These are phyloP conservation scores for Corinectria fuckeliana DNA, from an alignment of 2,329 filamentous ascomycete species.

Conservation along the genomic window DNA sequence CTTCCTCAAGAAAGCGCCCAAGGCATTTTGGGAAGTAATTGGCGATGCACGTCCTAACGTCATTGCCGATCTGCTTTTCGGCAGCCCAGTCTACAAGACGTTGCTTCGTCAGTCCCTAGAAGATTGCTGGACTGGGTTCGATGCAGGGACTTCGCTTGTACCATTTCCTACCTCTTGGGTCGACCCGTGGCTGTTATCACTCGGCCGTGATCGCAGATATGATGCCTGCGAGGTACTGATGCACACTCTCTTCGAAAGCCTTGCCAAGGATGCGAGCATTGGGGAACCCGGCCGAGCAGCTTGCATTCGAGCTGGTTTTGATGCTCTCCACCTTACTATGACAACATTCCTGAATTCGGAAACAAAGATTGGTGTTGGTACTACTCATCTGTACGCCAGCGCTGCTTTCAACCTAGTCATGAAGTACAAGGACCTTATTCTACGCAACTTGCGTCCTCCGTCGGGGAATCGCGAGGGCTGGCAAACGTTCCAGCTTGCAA, in stretches of 20 bases:
- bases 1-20: conserved; percentile 76
- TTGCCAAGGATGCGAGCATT: conserved; percentile 61
- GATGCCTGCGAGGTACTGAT: conserved; percentile 83
- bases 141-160: conserved; percentile 54
- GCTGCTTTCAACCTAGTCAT: conserved; percentile 70
- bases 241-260: conserved; percentile 73
- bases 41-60: conserved; percentile 79
- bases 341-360: conserved; percentile 60
- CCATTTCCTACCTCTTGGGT: conserved; percentile 81
- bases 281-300: conserved; percentile 64
- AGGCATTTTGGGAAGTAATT: conserved; percentile 88
- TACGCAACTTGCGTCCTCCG: conserved; percentile 44
- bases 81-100: conserved; percentile 69
- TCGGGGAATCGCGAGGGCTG: conserved; percentile 42
- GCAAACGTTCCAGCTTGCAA: conserved; percentile 48
- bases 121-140: conserved; percentile 47
- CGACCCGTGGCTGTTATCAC: conserved; percentile 75
- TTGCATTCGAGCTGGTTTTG: conserved; percentile 70
- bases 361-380: conserved; percentile 53
- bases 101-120: conserved; percentile 67
- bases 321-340: conserved; percentile 63
- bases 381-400: conserved; percentile 67
- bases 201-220: conserved; percentile 76
- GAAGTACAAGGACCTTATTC: conserved; percentile 66
- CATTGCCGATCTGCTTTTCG: conserved; percentile 84